phyloP scores from a whole-genome alignment of 768 basidiomycete species.

The Tylopilus intermedius region DNA sequence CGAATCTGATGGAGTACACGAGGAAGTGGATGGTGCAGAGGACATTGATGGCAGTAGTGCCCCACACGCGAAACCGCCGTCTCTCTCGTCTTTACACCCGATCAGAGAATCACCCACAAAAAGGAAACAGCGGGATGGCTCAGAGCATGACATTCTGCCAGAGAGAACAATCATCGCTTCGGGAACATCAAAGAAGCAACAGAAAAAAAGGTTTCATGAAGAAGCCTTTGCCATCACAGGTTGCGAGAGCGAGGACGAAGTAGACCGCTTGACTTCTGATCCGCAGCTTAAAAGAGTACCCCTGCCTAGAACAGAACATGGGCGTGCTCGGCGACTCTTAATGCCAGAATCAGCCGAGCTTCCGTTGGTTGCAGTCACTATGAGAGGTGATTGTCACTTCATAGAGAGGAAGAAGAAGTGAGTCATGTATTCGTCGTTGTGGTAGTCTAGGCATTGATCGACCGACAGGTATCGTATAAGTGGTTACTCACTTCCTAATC shows the following conservation, averaged over 20 bases:
- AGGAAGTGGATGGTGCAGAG: neutral
- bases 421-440: conserved; percentile 6
- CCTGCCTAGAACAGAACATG: conserved; percentile 31
- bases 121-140: conserved; percentile 6
- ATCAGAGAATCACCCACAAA: conserved; percentile 11
- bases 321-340: conserved; percentile 31
- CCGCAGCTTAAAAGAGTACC: conserved; percentile 25
- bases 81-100: conserved; percentile 9
- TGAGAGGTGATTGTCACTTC: conserved; percentile 44
- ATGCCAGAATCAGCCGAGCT: conserved; percentile 24
- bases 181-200: conserved; percentile 5
- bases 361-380: conserved; percentile 41
- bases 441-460: conserved; percentile 12
- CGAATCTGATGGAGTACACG: conserved; percentile 5
- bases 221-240: conserved; percentile 13
- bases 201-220: conserved; percentile 4
- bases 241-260: conserved; percentile 13
- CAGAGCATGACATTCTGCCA: conserved; percentile 1
- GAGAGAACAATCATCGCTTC: conserved; percentile 1
- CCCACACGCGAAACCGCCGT: conserved; percentile 1
- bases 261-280: conserved; percentile 14
- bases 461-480: conserved; percentile 33
- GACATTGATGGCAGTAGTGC: neutral
- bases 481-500: conserved; percentile 36
- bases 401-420: conserved; percentile 33